phyloP scores from a whole-genome alignment of 192 early-diverging fungal genomes.

The Gryganskiella cystojenkinii region DNA sequence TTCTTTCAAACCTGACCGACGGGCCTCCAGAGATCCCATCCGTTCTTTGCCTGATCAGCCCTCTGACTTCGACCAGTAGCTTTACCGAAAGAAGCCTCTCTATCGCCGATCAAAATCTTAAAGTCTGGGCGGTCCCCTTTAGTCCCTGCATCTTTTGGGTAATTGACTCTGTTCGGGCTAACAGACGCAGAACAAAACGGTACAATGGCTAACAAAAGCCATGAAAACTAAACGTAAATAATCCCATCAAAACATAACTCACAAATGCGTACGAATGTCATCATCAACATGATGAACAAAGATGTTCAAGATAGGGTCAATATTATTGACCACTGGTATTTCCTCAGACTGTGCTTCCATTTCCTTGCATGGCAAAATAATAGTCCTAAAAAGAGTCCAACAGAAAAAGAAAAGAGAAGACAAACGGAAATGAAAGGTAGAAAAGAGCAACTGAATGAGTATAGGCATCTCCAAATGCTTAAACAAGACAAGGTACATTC shows the following conservation, averaged over 20 bases:
- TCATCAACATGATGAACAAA: constrained; percentile 15
- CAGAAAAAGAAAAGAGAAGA: background rate
- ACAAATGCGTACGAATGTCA: constrained; percentile 21
- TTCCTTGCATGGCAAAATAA: constrained; percentile 18
- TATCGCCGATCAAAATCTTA: constrained; percentile 12
- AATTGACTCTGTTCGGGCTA: constrained; percentile 18
- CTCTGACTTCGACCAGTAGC: background rate
- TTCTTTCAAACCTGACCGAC: constrained; percentile 5
- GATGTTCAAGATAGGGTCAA: constrained; percentile 3
- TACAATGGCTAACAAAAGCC: constrained; percentile 1
- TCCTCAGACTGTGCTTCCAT: constrained; percentile 6
- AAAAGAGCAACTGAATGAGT: background rate
- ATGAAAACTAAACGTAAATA: background rate
- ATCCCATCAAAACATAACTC: background rate
- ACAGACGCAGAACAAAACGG: background rate
- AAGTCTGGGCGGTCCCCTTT: constrained; percentile 16
- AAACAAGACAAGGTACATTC: too few relatives aligned
- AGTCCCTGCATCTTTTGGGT: constrained; percentile 10
- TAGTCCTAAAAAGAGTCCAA: constrained; percentile 3
- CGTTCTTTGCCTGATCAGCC: constrained; percentile 9
- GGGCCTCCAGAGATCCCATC: constrained; percentile 7
- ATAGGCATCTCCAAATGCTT: too few relatives aligned
- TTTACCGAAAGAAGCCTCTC: constrained; percentile 3
- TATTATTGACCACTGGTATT: constrained; percentile 8
- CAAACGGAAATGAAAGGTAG: background rate